A percentile compares a stretch with the other conserved stretches of the same genome.
phyloP scores from a whole-genome alignment of 257 asterid species.

The Gentiana straminea region DNA sequence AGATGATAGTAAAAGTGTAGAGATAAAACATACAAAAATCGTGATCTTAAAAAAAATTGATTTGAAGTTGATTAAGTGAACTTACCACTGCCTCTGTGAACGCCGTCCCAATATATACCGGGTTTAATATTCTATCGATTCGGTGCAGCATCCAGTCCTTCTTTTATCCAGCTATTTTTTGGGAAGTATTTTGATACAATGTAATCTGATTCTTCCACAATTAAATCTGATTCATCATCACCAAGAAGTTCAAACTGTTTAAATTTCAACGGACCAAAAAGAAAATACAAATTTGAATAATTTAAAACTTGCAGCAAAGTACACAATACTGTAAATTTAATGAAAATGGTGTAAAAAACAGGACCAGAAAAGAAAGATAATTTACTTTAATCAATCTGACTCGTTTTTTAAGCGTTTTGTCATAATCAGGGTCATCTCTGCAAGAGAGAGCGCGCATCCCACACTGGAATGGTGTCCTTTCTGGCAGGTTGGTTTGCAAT shows the following conservation, averaged over 20 bases:
- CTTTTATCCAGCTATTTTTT: constrained; percentile 66
- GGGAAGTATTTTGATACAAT: constrained; percentile 73
- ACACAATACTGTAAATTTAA: too few relatives aligned
- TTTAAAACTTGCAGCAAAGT: too few relatives aligned
- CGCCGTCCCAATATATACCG: constrained; percentile 96
- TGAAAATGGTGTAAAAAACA: too few relatives aligned
- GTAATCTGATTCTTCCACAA: constrained; percentile 80
- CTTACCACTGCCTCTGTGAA: constrained; percentile 47
- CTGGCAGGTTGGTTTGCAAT: too few relatives aligned
- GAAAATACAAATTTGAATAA: background rate
- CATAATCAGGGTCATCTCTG: constrained; percentile 74
- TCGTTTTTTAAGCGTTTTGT: constrained; percentile 72
- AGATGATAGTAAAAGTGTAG: too few relatives aligned
- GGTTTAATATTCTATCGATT: constrained; percentile 89
- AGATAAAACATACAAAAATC: too few relatives aligned
- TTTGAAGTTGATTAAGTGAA: too few relatives aligned
- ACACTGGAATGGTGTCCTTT: too few relatives aligned
- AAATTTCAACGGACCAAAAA: constrained; percentile 8
- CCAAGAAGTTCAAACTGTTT: constrained; percentile 52
- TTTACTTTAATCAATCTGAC: constrained; percentile 62
- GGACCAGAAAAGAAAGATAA: background rate
- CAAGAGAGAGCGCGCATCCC: too few relatives aligned
- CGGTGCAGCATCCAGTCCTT: constrained; percentile 61
- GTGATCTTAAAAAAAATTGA: too few relatives aligned
- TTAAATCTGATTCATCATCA: constrained; percentile 26